Conservation (phyloP, 2,329 filamentous ascomycete genomes). For the Colletotrichum cuscutae region DNA sequence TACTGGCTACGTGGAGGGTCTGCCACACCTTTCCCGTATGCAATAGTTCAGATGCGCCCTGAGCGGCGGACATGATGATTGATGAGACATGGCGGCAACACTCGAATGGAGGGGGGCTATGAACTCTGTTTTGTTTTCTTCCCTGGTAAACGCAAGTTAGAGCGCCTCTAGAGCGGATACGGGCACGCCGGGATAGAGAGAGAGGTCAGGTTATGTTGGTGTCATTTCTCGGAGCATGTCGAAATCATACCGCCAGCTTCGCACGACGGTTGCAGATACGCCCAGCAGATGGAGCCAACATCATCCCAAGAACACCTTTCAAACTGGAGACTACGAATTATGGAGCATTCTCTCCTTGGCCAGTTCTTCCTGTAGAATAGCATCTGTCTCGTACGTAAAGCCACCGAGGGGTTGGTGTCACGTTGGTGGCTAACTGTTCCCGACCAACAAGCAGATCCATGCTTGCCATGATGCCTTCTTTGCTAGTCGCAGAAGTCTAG, state of each 20-base stretch:
- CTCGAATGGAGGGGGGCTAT: slow-evolving; percentile 22
- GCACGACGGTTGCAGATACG: slow-evolving; percentile 14
- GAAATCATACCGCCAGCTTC: not conserved
- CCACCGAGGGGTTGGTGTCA: slow-evolving; percentile 8
- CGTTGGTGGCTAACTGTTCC: not conserved
- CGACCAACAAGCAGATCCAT: slow-evolving; percentile 25
- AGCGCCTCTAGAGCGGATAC: not conserved
- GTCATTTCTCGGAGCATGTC: slow-evolving; percentile 9
- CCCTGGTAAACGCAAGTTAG: not conserved
- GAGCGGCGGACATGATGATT: slow-evolving; percentile 28
- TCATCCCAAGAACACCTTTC: not conserved
- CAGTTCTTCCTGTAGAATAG: not conserved
- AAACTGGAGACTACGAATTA: not conserved
- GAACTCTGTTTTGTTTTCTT: slow-evolving; percentile 29
- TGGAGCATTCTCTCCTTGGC: not conserved
- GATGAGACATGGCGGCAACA: slow-evolving; percentile 32
- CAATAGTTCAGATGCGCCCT: slow-evolving; percentile 30
- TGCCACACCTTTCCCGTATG: slow-evolving; percentile 25
- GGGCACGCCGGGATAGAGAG: no score
- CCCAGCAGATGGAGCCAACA: not conserved
- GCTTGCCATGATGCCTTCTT: slow-evolving; percentile 11
- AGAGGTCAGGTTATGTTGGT: not conserved
- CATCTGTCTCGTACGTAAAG: slow-evolving; percentile 11
- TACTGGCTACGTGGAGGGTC: slow-evolving; percentile 15
- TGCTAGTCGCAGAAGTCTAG: not conserved